phyloP scores from a whole-genome alignment of 345 rosid species.

The Linum trigynum region DNA sequence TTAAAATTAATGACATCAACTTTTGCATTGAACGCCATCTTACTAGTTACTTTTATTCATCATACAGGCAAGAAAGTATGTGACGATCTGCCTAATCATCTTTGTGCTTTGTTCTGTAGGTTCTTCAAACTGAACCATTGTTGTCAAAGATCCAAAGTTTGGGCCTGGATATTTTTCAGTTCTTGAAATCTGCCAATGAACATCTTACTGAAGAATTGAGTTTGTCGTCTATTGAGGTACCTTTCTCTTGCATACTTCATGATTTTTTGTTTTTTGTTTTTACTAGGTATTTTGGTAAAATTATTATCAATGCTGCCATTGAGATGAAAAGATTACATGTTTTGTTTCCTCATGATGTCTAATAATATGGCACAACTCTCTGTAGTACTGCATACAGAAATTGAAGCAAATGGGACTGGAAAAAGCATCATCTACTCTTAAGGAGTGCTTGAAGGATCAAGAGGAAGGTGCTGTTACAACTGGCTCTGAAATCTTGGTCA shows the following conservation, averaged over 20 bases:
- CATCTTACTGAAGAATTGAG: constrained; percentile 53
- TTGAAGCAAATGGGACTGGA: constrained; percentile 46
- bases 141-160: constrained; percentile 52
- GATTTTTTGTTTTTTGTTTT: background rate
- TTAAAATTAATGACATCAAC: too few relatives aligned
- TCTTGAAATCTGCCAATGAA: constrained; percentile 41
- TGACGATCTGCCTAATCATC: background rate
- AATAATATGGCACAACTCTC: constrained; percentile 18
- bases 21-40: background rate
- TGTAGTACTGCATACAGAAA: constrained; percentile 66
- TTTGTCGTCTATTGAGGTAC: constrained; percentile 72
- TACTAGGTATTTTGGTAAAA: constrained; percentile 1
- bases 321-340: constrained; percentile 1
- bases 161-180: constrained; percentile 44
- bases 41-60: background rate
- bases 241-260: constrained; percentile 3
- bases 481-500: constrained; percentile 50
- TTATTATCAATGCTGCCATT: background rate
- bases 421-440: constrained; percentile 46
- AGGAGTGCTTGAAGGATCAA: constrained; percentile 52
- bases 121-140: constrained; percentile 63
- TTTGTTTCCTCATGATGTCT: constrained; percentile 14
- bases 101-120: constrained; percentile 38
- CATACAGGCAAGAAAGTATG: too few relatives aligned
- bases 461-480: constrained; percentile 41